These are phyloP conservation scores for Trichocomaceae sp. DNA, from an alignment of 2,329 filamentous ascomycete genomes.

Conservation along the genomic window DNA sequence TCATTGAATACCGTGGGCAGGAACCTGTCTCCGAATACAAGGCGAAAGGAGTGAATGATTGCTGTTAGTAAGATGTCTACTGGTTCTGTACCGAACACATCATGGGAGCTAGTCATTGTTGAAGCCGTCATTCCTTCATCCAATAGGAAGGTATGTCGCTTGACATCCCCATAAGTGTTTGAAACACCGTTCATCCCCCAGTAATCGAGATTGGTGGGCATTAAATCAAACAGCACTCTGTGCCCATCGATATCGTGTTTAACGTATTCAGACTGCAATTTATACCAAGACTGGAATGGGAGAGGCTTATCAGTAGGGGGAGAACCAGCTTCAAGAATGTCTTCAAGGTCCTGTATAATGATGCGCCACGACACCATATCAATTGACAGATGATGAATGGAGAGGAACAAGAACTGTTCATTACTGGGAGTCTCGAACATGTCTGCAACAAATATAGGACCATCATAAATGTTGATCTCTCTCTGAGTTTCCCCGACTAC, in stretches of 20 bases:
- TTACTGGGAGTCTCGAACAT: constrained; percentile 27
- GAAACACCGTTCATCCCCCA: constrained; percentile 30
- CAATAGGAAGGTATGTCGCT: constrained; percentile 30
- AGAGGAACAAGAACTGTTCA: constrained; percentile 21
- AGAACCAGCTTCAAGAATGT: constrained; percentile 27
- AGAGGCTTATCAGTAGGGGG: constrained; percentile 29
- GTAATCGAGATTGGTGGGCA: constrained; percentile 29
- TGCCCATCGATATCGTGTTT: constrained; percentile 16
- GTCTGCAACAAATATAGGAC: constrained; percentile 34
- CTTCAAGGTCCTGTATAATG: constrained; percentile 31
- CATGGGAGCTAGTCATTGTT: constrained; percentile 28
- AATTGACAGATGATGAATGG: constrained; percentile 25
- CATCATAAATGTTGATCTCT: constrained; percentile 23
- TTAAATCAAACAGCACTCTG: constrained; percentile 23
- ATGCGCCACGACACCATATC: constrained; percentile 32
- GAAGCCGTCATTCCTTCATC: constrained; percentile 27
- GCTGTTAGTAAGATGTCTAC: constrained; percentile 33
- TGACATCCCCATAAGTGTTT: constrained; percentile 32
- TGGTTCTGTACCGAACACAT: constrained; percentile 30
- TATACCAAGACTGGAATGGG: constrained; percentile 36
- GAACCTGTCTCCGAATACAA: constrained; percentile 37
- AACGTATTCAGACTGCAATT: constrained; percentile 26
- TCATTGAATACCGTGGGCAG: constrained; percentile 45
- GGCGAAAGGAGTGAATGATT: constrained; percentile 39
- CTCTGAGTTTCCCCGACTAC: constrained; percentile 16